A percentile compares a stretch with the other conserved stretches of the same genome.
phyloP scores from a whole-genome alignment of 495 filamentous ascomycete genomes.

The Tuber aestivum region DNA sequence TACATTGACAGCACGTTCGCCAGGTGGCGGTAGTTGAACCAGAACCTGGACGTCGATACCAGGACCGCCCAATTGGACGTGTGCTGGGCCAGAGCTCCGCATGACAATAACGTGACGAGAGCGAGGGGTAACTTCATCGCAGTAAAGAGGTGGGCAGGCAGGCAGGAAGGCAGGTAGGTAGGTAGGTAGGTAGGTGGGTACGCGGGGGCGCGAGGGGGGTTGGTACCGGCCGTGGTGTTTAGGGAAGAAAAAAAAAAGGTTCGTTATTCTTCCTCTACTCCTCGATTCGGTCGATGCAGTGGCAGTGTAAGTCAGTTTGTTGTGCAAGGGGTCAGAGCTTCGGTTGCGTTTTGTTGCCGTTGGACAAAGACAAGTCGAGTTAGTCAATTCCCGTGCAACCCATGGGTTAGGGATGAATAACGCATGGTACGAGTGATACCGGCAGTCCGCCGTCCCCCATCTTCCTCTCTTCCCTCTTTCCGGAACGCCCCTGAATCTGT shows the following conservation, averaged over 20 bases:
- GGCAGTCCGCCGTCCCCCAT: too few species aligned
- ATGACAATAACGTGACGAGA: constrained; percentile 48
- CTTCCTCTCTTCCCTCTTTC: not conserved
- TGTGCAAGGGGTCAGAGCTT: not conserved
- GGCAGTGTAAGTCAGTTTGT: not conserved
- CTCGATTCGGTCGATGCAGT: not conserved
- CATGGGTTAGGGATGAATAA: not conserved
- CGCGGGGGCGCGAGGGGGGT: not conserved
- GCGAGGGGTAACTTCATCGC: constrained; percentile 46
- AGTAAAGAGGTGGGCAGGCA: too few species aligned
- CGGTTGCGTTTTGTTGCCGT: not conserved
- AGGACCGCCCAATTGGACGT: constrained; percentile 99
- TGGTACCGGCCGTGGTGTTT: not conserved
- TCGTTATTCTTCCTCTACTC: not conserved
- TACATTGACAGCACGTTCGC: constrained; percentile 97
- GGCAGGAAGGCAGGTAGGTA: too few species aligned
- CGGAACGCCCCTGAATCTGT: not conserved
- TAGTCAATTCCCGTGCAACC: not conserved
- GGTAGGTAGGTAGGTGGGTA: not conserved
- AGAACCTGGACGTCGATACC: constrained; percentile 96
- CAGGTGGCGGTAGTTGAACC: constrained; percentile 99
- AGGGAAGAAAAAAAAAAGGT: not conserved
- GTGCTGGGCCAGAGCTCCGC: constrained; percentile 61
- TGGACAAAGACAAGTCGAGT: not conserved
- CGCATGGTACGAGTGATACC: not conserved